A percentile compares a stretch with the other conserved stretches of the same genome.
Conservation (phyloP, 192 early-diverging fungal genomes). For the Gryganskiella cystojenkinii region DNA sequence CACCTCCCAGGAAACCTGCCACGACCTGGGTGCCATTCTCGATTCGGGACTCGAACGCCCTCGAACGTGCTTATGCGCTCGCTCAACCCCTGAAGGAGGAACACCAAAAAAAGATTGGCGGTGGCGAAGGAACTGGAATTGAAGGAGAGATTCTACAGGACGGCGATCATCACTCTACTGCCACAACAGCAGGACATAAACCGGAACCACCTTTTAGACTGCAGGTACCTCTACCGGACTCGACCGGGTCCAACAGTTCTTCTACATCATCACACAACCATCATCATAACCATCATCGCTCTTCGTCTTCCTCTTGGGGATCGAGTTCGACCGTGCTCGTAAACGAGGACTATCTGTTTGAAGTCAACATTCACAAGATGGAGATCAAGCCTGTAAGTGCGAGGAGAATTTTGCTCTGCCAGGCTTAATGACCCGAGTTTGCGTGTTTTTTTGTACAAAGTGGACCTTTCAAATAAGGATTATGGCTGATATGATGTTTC, state of each 20-base stretch:
- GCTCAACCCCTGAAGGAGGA: slow-evolving; percentile 16
- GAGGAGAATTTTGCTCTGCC: too few relatives aligned
- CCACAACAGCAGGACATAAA: neutral
- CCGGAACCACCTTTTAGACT: slow-evolving; percentile 20
- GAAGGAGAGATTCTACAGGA: neutral
- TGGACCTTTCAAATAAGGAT: neutral
- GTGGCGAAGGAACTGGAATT: neutral
- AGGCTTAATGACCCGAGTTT: neutral
- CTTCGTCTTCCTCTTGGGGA: neutral
- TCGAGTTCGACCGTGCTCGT: slow-evolving; percentile 64
- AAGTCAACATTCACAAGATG: slow-evolving; percentile 77
- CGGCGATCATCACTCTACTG: neutral
- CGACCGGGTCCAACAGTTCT: neutral
- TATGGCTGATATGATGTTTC: neutral
- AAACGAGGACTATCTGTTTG: slow-evolving; percentile 83
- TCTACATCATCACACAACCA: neutral
- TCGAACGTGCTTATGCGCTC: slow-evolving; percentile 63
- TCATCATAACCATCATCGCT: too few relatives aligned
- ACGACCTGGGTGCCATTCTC: slow-evolving; percentile 66
- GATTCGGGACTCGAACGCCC: slow-evolving; percentile 64
- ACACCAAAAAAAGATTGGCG: neutral
- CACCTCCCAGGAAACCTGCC: slow-evolving; percentile 50
- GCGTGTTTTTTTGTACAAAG: neutral
- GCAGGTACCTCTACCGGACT: slow-evolving; percentile 32
- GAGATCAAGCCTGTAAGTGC: slow-evolving; percentile 65